A percentile compares a stretch with the other conserved stretches of the same genome.
Conservation (phyloP, 371 early-diverging fungal genomes). For the Mucor sp. region DNA sequence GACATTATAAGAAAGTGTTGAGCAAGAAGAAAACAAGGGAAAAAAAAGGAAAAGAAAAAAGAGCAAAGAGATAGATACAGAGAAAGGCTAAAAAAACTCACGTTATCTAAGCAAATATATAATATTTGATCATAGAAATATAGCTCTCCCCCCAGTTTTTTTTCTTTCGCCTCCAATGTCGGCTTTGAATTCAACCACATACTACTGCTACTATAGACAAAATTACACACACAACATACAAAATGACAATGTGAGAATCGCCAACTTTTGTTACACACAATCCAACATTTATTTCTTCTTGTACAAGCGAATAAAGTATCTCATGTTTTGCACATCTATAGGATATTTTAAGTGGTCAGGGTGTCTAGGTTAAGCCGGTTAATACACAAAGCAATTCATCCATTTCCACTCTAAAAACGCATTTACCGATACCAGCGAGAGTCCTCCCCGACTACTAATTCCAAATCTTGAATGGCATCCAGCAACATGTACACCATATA, state of each 20-base stretch:
- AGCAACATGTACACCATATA: conserved; percentile 90
- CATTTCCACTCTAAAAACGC: not conserved
- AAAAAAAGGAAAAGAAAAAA: not conserved
- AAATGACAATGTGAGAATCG: conserved; percentile 10
- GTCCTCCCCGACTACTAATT: conserved; percentile 68
- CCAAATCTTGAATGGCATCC: conserved; percentile 78
- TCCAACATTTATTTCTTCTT: conserved; percentile 34
- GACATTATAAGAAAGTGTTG: not conserved
- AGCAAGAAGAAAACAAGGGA: not conserved
- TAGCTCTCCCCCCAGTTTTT: conserved; percentile 1
- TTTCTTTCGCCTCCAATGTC: not conserved
- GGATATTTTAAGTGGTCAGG: conserved; percentile 74
- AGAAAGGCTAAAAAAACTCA: conserved; percentile 2
- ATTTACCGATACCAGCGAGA: conserved; percentile 83
- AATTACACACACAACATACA: not conserved
- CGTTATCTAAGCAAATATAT: conserved; percentile 18
- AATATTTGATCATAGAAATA: conserved; percentile 1
- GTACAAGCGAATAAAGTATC: conserved; percentile 87
- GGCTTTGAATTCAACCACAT: not conserved
- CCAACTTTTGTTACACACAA: not conserved
- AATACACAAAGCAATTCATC: not conserved
- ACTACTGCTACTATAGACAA: not conserved
- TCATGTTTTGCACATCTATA: conserved; percentile 85
- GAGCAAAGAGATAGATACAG: not conserved
- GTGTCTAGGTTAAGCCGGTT: conserved; percentile 26